Conservation (phyloP, 345 rosid genomes). For the Dipteronia dyeriana region DNA sequence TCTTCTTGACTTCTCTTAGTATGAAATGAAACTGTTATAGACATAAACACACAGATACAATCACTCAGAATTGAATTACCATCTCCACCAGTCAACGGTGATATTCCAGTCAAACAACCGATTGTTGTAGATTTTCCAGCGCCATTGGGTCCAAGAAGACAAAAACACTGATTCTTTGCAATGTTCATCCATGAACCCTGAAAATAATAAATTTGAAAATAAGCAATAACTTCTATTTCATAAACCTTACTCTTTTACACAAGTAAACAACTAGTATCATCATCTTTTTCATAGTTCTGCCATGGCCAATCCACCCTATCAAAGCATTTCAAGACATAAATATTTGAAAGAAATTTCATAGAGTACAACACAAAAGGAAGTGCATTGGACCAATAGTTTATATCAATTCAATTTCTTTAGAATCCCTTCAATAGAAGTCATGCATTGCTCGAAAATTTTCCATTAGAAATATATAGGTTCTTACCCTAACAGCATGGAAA, state of each 20-base stretch:
- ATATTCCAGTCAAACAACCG: slow-evolving; percentile 79
- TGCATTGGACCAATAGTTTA: no score
- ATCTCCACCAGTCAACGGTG: slow-evolving; percentile 77
- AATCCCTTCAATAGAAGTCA: no score
- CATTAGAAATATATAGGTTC: not conserved
- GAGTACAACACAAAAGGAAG: no score
- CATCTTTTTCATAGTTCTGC: no score
- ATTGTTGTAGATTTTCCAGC: slow-evolving; percentile 92
- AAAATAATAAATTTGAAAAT: slow-evolving; percentile 5
- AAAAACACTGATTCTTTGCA: slow-evolving; percentile 77
- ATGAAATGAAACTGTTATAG: not conserved
- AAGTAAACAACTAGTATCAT: no score
- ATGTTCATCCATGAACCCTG: slow-evolving; percentile 80
- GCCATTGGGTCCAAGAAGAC: slow-evolving; percentile 96
- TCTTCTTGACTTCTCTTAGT: not conserved
- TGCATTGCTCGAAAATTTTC: not conserved
- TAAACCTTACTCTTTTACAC: no score
- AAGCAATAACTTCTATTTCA: not conserved
- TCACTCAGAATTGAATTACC: slow-evolving; percentile 41
- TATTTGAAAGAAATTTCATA: no score
- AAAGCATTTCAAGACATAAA: no score
- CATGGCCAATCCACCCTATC: no score
- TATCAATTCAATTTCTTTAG: no score
- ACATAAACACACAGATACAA: not conserved
- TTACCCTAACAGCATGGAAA: slow-evolving; percentile 79